Base-by-base conservation (phyloP, 2,329 filamentous ascomycete genomes). In the Macrophomina phaseolina region DNA sequence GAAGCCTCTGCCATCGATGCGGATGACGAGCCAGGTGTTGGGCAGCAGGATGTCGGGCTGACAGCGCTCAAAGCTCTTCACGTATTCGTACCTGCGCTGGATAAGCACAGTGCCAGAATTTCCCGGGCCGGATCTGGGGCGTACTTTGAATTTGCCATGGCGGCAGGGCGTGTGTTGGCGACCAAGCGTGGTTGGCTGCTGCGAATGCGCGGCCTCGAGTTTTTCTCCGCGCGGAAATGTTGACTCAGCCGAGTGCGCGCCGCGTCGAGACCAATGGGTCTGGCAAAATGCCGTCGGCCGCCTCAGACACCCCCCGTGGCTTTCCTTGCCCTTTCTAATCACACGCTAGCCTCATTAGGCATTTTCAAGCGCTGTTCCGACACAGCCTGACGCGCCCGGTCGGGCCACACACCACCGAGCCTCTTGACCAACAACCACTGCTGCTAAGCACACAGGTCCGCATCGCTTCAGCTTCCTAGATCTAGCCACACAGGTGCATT, bases 21-120 rank as follows among this genome's bases (percentile, higher is more conserved):
- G 90, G 66, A 99, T 89, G 23, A 98, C 93, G 66, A 98, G 91
- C 93, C 94, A 99, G 32, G 94, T 98, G 76, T 96, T 97, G 64
- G 90, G 92, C 28, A 98, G 85, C 48, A 99, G 82, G 55, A 81
- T 80, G 75, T 97, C 93, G 6, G 89, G 82, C 75, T 91, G 91
- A n/a, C 65, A 63, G 3, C 65, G 56, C 84, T 99, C 95, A 75
- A 98, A 98, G 56, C 83, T 81, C 77, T 92, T 92, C 70, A 98
- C 94, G 79, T 99, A 99, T 81, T 97, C 94, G 77, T 93, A 98
- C 80, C 92, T 97, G 73, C 28, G 64, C 64, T 56, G 65, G 65
- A 63, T 64, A 23, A 60, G 53, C 36, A 32, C 48, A 42, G 23
- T 18, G 5, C 8, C 28, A 7, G 48, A 23, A 32, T 32, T 32